phyloP scores from a whole-genome alignment of 257 asterid genomes.

The Solanum virginianum region DNA sequence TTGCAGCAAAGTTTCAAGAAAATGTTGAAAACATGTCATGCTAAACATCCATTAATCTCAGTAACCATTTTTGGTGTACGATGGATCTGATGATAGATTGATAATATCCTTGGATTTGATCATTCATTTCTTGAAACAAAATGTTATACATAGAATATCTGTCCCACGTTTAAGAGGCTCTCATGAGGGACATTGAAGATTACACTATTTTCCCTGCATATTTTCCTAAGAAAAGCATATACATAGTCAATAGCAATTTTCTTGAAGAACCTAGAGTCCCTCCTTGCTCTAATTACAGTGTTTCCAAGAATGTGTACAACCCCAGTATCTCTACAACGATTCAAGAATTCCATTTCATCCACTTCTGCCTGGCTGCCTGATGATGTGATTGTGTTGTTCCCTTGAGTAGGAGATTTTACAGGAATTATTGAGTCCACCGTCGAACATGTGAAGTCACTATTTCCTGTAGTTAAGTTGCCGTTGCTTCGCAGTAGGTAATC shows the following conservation, averaged over 20 bases:
- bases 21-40: background rate
- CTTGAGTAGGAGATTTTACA: slow-evolving; percentile 30
- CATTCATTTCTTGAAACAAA: background rate
- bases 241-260: slow-evolving; percentile 76
- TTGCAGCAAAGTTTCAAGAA: background rate
- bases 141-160: slow-evolving; percentile 64
- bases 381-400: slow-evolving; percentile 23
- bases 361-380: slow-evolving; percentile 57
- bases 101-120: background rate
- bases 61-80: background rate
- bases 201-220: slow-evolving; percentile 96
- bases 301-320: slow-evolving; percentile 95
- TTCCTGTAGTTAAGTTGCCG: slow-evolving; percentile 13
- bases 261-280: slow-evolving; percentile 64
- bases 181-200: slow-evolving; percentile 93
- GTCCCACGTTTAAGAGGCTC: slow-evolving; percentile 91
- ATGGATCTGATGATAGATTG: background rate
- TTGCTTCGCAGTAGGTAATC: slow-evolving; percentile 22
- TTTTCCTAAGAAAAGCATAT: slow-evolving; percentile 88
- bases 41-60: background rate
- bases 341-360: slow-evolving; percentile 72
- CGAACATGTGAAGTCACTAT: slow-evolving; percentile 36
- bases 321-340: slow-evolving; percentile 68
- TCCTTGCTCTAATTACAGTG: slow-evolving; percentile 70
- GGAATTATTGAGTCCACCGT: slow-evolving; percentile 69